Conservation (phyloP, 2,329 filamentous ascomycete genomes). For the Arthroderma sp. region DNA sequence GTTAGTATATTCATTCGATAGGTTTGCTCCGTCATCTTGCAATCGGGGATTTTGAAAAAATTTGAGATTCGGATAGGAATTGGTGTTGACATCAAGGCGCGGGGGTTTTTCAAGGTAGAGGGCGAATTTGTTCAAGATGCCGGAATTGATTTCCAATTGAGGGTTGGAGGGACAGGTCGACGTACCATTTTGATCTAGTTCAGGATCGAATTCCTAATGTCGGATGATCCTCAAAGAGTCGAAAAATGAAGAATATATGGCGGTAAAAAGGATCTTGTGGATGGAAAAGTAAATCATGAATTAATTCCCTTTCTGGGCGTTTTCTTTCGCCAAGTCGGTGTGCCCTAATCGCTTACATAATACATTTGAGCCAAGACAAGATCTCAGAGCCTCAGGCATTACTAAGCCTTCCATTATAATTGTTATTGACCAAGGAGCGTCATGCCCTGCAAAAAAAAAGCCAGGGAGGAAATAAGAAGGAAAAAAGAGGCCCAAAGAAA, state of each 20-base stretch:
- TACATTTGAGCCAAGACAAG: not conserved
- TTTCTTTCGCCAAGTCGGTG: conserved; percentile 13
- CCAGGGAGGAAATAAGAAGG: too few relatives aligned
- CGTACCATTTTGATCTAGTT: conserved; percentile 35
- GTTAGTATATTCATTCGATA: not conserved
- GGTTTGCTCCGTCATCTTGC: not conserved
- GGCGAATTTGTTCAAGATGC: not conserved
- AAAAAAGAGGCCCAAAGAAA: too few relatives aligned
- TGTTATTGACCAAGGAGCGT: too few relatives aligned
- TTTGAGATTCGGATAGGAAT: too few relatives aligned
- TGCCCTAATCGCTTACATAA: conserved; percentile 18
- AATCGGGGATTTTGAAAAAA: not conserved
- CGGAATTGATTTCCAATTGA: not conserved
- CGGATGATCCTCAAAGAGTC: conserved; percentile 44
- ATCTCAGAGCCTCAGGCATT: too few relatives aligned
- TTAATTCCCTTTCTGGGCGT: not conserved
- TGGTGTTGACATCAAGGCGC: too few relatives aligned
- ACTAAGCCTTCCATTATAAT: too few relatives aligned
- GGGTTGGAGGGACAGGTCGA: not conserved
- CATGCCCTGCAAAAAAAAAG: too few relatives aligned
- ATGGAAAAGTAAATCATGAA: not conserved
- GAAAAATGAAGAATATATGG: not conserved
- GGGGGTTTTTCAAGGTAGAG: not conserved
- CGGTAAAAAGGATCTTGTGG: too few relatives aligned
- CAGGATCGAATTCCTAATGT: conserved; percentile 26